Evolutionary conservation across 805 yeast species (phyloP), one percentile per base, ranked within the genome.

Genomic region (Wickerhamomyces hampshirensis): DNA sequence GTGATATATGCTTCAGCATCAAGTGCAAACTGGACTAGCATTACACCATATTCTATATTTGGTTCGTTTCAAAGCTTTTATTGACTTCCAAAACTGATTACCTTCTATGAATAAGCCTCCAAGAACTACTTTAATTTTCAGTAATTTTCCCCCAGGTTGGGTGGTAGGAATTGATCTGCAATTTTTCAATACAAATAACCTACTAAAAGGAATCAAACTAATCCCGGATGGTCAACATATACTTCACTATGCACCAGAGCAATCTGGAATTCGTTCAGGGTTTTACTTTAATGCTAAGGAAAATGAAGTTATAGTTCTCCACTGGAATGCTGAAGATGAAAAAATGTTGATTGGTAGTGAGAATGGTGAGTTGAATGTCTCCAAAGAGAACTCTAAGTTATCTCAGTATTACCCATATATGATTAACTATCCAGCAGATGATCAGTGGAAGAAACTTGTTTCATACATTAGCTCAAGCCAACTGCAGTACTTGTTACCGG

Each of bases 141-240:
- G 46, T 17, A 54, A 56, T 26, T 34, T 65, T 3, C 70, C 71
- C 1, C 34, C 42, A 5, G 53, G 43, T n/a, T 60, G 65, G 58
- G 42, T 60, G 1, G 50, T 62, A 0, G 81, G 81, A 1, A 64
- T 75, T 18, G 80, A 75, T 41, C 50, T 68, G 15, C 69, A 65
- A 40, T 73, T 69, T 50, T 72, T 75, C 59, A 60, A 59, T 24
- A 49, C 69, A 7, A 66, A 63, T 18, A 40, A 53, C 8, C 37
- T 56, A 3, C 58, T 73, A 17, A 60, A 55, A 38, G 85, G 85
- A 1, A 63, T 80, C 43, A 76, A 75, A 43, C 53, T 58, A 13
- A 58, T 80, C 4, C 66, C 74, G 0, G 39, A 52, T 4, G 85
- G 85, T 0, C 31, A 66, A 0, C 86, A 80, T 53, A 54, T 76